phyloP scores from a whole-genome alignment of 2,329 filamentous ascomycete species.

The Colletotrichum liaoningense region DNA sequence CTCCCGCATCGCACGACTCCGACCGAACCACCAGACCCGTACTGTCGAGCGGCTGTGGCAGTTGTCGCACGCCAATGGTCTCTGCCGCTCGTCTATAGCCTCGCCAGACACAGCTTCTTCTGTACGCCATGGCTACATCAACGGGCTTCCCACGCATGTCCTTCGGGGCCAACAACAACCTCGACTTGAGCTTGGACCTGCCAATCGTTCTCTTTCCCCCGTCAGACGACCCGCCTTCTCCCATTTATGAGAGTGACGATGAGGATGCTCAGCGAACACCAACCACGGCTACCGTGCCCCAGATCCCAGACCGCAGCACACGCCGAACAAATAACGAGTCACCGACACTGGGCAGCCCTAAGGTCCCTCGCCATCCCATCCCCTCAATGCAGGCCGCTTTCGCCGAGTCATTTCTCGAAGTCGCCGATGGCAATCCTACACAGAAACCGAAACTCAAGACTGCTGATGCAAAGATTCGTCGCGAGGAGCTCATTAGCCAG shows the following conservation, averaged over 20 bases:
- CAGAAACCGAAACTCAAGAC: constrained; percentile 64
- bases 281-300: constrained; percentile 27
- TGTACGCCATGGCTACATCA: constrained; percentile 36
- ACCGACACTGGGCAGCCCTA: constrained; percentile 19
- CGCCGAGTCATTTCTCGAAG: constrained; percentile 83
- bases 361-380: constrained; percentile 73
- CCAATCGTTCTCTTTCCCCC: constrained; percentile 35
- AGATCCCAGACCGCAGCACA: constrained; percentile 28
- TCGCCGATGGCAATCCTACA: constrained; percentile 60
- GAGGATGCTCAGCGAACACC: constrained; percentile 35
- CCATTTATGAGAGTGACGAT: constrained; percentile 26
- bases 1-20: constrained; percentile 24
- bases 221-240: constrained; percentile 15
- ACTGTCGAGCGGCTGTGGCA: constrained; percentile 24
- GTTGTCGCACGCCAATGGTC: constrained; percentile 32
- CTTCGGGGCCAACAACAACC: constrained; percentile 32
- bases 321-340: constrained; percentile 30
- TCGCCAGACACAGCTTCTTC: constrained; percentile 12
- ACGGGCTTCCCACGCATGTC: constrained; percentile 36
- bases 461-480: constrained; percentile 70
- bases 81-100: constrained; percentile 19
- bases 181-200: constrained; percentile 34
- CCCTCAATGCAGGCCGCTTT: constrained; percentile 83
- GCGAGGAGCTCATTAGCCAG: constrained; percentile 75
- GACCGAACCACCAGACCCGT: constrained; percentile 8